Evolutionary conservation across 2,329 filamentous ascomycete genomes (phyloP), one percentile per base, ranked within the genome.

Genomic region (Aspergillus calidoustus): DNA sequence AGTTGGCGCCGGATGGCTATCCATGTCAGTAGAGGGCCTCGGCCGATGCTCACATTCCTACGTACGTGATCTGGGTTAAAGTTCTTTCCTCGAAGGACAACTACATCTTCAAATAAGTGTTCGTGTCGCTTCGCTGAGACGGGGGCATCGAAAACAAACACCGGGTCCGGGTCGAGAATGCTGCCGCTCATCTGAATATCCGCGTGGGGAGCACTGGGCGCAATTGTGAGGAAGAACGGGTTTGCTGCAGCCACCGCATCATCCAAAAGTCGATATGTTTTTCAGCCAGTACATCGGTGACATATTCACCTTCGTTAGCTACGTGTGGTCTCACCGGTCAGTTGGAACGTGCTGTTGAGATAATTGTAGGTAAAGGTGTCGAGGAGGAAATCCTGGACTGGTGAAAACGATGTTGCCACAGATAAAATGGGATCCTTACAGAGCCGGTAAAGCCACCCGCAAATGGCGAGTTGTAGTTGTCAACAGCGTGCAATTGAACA

Each of bases 211-310:
- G 85, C 88, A 13, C 88, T 83, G 0, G 89, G 89, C 0, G 88
- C 87, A 8, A 89, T 79, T 0, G 82, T 84, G 2, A 91, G 69
- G 71, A 91, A 91, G 76, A 90, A 91, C 0, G 89, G 89, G 31
- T 81, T 79, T 0, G 79, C 74, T 0, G 77, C 72, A 1, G 54
- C 54, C 3, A 86, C 77, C 0, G 85, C 89, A 44, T 89, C 83
- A 3, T 86, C 81, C 0, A 91, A 74, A 46, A 90, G 85, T 0
- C 81, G 84, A 2, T 82, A 77, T 0, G 87, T 82, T 62, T 87
- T 85, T 1, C 41, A 7, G 56, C 17, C 8, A 90, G 76, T 6
- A 91, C 73, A 66, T 90, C 88, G 0, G 82, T 82, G 0, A 77
- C 80, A 67, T 88, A 83, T 43, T 81, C 71, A 1, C 84, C 84